A percentile compares a stretch with the other conserved stretches of the same genome.
Evolutionary conservation across 108 stramenopile genomes (phyloP).

Genomic region (Bacterosira constricta): DNA sequence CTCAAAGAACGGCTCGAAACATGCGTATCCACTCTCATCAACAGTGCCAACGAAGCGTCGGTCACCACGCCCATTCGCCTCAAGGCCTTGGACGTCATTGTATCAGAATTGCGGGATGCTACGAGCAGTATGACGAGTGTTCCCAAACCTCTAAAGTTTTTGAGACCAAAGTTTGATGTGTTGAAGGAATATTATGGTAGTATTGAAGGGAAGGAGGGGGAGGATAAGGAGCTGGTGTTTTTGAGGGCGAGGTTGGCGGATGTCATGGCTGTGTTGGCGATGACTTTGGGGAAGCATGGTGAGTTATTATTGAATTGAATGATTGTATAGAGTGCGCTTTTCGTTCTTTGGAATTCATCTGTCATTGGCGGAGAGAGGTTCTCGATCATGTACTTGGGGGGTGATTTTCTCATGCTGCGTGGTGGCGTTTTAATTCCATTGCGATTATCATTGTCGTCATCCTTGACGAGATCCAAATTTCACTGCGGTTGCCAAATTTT

Average conservation of each 20-base stretch:
- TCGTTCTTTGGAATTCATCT: too few relatives aligned
- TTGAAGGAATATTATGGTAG: constrained; percentile 81
- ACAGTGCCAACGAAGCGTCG: constrained; percentile 63
- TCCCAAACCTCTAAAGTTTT: constrained; percentile 99
- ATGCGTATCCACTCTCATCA: constrained; percentile 81
- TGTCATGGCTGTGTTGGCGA: constrained; percentile 96
- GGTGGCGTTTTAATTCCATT: too few relatives aligned
- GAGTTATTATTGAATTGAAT: constrained; percentile 12
- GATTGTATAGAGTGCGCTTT: neutral
- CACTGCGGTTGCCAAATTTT: too few relatives aligned
- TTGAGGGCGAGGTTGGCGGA: constrained; percentile 88
- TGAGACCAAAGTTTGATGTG: constrained; percentile 91
- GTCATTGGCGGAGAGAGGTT: too few relatives aligned
- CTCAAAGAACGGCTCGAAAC: constrained; percentile 90
- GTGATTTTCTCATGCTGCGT: too few relatives aligned
- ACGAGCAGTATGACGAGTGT: constrained; percentile 98
- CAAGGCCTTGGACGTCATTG: constrained; percentile 90
- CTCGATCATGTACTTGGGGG: too few relatives aligned
- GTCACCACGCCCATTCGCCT: constrained; percentile 77
- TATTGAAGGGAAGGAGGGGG: constrained; percentile 46
- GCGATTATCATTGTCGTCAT: too few relatives aligned
- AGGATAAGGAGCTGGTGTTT: constrained; percentile 51
- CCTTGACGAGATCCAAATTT: too few relatives aligned
- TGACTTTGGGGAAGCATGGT: constrained; percentile 95
- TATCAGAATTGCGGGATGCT: constrained; percentile 86